phyloP scores from a whole-genome alignment of 1,284 basidiomycete species.

The Cutaneotrichosporon curvatum region DNA sequence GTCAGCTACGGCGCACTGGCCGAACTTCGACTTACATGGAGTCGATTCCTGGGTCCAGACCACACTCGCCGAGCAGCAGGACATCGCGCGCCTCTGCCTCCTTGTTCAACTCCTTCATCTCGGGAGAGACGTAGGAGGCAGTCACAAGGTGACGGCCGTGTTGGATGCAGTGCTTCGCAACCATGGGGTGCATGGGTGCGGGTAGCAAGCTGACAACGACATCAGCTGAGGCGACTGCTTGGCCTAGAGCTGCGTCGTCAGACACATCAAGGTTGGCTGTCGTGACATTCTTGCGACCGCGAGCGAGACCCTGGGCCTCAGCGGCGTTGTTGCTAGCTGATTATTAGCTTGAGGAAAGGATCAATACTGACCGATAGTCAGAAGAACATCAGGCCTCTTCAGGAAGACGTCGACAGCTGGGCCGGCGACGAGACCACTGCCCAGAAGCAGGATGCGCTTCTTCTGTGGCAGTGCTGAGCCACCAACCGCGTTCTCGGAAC shows the following conservation, averaged over 20 bases:
- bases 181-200: conserved; percentile 63
- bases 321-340: conserved; percentile 64
- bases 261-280: conserved; percentile 60
- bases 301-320: conserved; percentile 57
- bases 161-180: conserved; percentile 71
- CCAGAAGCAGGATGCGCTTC: conserved; percentile 71
- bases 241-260: conserved; percentile 51
- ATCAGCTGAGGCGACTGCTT: conserved; percentile 56
- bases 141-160: conserved; percentile 76
- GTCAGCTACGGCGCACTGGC: conserved; percentile 29
- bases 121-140: conserved; percentile 81
- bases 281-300: conserved; percentile 55
- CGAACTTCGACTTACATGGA: conserved; percentile 48
- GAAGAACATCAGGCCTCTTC: conserved; percentile 54
- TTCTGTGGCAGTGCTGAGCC: conserved; percentile 37
- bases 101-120: conserved; percentile 64
- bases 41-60: conserved; percentile 92
- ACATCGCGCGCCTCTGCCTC: conserved; percentile 63
- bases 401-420: conserved; percentile 71
- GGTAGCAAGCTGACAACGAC: conserved; percentile 58
- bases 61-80: conserved; percentile 83
- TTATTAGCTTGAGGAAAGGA: background rate
- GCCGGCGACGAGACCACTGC: conserved; percentile 85
- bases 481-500: conserved; percentile 1
- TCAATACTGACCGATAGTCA: conserved; percentile 60